phyloP scores from a whole-genome alignment of 306 rosid species.

The Lathyrus sativus region DNA sequence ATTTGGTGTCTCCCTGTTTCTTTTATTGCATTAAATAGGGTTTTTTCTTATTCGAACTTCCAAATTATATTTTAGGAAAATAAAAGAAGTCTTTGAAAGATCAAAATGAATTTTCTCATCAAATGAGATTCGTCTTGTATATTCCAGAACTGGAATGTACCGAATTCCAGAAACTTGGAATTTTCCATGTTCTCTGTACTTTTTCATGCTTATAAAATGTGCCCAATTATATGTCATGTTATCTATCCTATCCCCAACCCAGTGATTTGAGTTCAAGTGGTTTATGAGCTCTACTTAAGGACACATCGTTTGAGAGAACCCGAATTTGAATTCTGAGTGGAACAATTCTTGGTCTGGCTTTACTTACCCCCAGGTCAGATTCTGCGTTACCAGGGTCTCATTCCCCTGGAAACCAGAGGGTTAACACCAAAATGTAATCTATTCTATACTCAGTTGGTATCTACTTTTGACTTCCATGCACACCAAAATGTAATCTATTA shows the following conservation, averaged over 20 bases:
- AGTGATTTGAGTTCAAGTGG: too few species aligned
- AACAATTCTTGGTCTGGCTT: too few species aligned
- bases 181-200: neutral
- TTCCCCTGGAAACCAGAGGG: too few species aligned
- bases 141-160: slow-evolving; percentile 18
- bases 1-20: slow-evolving; percentile 7
- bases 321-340: too few species aligned
- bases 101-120: slow-evolving; percentile 10
- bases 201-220: slow-evolving; percentile 23
- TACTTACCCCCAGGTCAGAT: too few species aligned
- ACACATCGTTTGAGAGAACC: too few species aligned
- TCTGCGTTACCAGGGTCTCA: too few species aligned
- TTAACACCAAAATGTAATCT: too few species aligned
- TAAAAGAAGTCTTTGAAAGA: slow-evolving; percentile 7
- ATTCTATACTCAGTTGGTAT: neutral
- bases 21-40: neutral
- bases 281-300: too few species aligned
- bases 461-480: neutral
- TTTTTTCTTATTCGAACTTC: slow-evolving; percentile 1
- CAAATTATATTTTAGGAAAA: slow-evolving; percentile 13
- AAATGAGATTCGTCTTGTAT: slow-evolving; percentile 1
- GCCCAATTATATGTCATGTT: neutral
- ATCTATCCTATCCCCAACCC: neutral
- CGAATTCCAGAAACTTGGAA: neutral
- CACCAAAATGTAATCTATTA: too few species aligned